Evolutionary conservation across 1,284 basidiomycete genomes (phyloP), one percentile per base, ranked within the genome.

Genomic region (Boletus mariae): DNA sequence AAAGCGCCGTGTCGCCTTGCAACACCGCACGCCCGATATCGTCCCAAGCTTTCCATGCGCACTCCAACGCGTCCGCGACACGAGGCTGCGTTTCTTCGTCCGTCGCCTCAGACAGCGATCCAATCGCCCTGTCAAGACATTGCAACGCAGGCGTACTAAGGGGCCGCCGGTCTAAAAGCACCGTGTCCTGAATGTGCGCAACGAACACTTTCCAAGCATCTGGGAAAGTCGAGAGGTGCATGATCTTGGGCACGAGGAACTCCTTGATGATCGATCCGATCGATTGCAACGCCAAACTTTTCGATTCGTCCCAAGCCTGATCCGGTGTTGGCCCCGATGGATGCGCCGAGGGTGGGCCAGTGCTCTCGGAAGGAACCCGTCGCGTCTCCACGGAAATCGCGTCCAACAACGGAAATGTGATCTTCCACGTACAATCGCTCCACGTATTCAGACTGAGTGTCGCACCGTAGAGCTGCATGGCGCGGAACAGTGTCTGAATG

Each of bases 401-500:
- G 41, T 94, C 90, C 46, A 98, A 72, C 1, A 99, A 75, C 1
- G 95, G 94, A 69, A 97, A 94, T 10, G 92, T 83, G 48, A 98
- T 83, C 62, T 90, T 87, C 87, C 89, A 92, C 26, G 95, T 77
- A 58, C 91, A 92, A 50, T 90, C 81, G 47, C 90, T 83, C 97
- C 96, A 99, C 0, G 90, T 90, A 5, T 82, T 81, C 23, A 80
- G 66, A 59, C 85, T 86, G 45, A 98, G 76, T 2, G 87, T 89
- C 10, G 84, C 82, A 5, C 94, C 95, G 67, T 98, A 98, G 17
- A 98, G 79, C 68, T 96, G 92, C 70, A 98, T 82, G 0, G 94
- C 93, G 42, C 94, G 80, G 75, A 98, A 99, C 51, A 99, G 73
- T 2, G 94, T 98, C 69, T 97, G 93, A 54, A 98, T 95, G 3